phyloP scores from a whole-genome alignment of 2,329 filamentous ascomycete species.

The Ceratocystis albifundus region DNA sequence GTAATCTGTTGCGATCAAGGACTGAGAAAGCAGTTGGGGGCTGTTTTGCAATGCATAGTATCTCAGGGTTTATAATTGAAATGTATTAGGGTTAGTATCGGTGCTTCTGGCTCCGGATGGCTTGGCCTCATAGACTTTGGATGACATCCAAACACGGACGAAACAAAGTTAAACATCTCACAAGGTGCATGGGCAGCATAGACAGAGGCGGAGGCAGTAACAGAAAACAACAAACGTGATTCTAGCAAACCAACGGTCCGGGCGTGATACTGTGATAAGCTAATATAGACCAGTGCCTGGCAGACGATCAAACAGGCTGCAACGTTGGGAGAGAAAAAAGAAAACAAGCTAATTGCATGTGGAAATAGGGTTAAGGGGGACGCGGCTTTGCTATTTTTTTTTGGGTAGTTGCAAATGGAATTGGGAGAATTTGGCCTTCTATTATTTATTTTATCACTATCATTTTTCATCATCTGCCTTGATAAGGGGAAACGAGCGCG shows the following conservation, averaged over 20 bases:
- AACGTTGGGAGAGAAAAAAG: not conserved
- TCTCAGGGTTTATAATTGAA: no score
- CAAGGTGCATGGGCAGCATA: not conserved
- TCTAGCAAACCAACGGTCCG: not conserved
- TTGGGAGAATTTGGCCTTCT: no score
- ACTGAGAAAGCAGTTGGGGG: not conserved
- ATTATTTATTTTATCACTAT: no score
- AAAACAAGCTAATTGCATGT: not conserved
- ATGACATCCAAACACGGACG: slow-evolving; percentile 7
- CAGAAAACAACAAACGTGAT: no score
- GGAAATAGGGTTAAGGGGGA: not conserved
- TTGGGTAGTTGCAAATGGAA: no score
- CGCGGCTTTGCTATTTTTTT: no score
- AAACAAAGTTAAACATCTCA: slow-evolving; percentile 2
- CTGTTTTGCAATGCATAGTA: no score
- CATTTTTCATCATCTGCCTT: no score
- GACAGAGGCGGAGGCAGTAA: not conserved
- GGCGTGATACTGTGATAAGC: not conserved
- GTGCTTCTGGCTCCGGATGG: not conserved
- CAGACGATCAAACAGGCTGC: not conserved
- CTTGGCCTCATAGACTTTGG: not conserved
- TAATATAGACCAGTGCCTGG: not conserved
- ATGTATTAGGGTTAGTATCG: not conserved
- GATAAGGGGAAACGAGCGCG: no score
- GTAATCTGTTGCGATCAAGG: not conserved